Evolutionary conservation across 805 yeast genomes (phyloP), one percentile per base, ranked within the genome.

Genomic region (Candida easanensis): DNA sequence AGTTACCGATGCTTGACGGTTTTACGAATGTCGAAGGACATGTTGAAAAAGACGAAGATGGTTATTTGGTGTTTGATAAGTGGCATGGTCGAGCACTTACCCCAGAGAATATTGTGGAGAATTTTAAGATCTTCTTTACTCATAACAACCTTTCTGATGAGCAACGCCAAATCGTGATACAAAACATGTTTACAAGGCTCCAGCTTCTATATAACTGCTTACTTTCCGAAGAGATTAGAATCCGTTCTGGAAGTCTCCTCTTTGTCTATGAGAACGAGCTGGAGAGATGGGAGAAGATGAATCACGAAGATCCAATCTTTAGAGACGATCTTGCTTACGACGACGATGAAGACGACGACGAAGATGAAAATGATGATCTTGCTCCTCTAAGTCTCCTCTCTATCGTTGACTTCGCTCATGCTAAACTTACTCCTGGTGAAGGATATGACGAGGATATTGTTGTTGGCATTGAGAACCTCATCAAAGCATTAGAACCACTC

Each of bases 371-470:
- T 2, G 60, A 31, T 1, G 33, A 51, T 35, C 16, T 23, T n/a
- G 43, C 61, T 1, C 68, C 74, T 0, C 59, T 87, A 38, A 82
- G 90, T 47, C 65, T 77, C 5, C 65, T 88, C 40, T 73, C 79
- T 30, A 55, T 90, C 38, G 88, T 93, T 6, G 99, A 93, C 63
- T 89, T 93, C 69, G 97, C 97, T 1, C 98, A 93, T 60, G 77
- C 97, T 0, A 75, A 68, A 48, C 65, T 76, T 45, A 71, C 74
- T 0, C 80, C 81, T 0, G 86, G 84, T 0, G 45, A 73, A 44
- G 88, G 89, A 0, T 76, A 76, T 16, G 97, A 89, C 61, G 85
- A 78, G 36, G 84, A 86, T 56, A 65, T 82, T 2, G 60, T 88
- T 3, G 66, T 64, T 13, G 98, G 97, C 0, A 66, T 90, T 1